Base-by-base conservation (phyloP, 345 rosid genomes). In the Hevea brasiliensis region DNA sequence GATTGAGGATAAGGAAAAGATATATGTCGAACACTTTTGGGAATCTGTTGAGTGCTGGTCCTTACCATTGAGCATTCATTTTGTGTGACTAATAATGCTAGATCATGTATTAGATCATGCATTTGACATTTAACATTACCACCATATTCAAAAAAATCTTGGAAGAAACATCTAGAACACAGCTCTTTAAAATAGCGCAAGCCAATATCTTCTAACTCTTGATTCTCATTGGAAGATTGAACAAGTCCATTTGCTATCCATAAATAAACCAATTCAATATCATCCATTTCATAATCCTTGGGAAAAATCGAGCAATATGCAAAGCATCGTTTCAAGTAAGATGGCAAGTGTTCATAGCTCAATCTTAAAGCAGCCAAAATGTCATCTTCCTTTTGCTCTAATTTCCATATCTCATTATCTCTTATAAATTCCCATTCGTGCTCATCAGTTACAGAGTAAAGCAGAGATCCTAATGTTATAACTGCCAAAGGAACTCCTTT, bases 241-340 rank as follows among this genome's bases (percentile, higher is more conserved):
- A 65, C 18, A 51, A 83, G 71, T 1, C 86, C 80, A 14, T 75
- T 58, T 1, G 71, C 73, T 73, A 76, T 76, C 83, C 83, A 82
- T 6, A 71, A 41, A 8, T 32, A 55, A 1, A 76, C 27, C 37
- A 76, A 18, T 17, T 12, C 1, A 1, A 0, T 0, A 0, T 14
- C 10, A 0, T 0, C 0, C 0, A 60, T 70, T 1, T 0, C 0
- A 37, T 9, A 63, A 74, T 71, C 81, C 55, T 79, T 79, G 0
- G 81, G 81, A 40, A 82, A 79, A n/a, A 74, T 1, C 0, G 79
- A 66, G 35, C 81, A 82, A 32, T 61, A 76, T 10, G 67, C 60
- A 20, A 64, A 47, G 42, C 64, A 74, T 9, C 44, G 47, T 32
- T 65, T 74, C n/a, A 74, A 32, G 13, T 29, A 44, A 17, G 71